These are phyloP conservation scores for Lachancea lanzarotensis DNA, from an alignment of 805 yeast genomes.

Conservation along the genomic window DNA sequence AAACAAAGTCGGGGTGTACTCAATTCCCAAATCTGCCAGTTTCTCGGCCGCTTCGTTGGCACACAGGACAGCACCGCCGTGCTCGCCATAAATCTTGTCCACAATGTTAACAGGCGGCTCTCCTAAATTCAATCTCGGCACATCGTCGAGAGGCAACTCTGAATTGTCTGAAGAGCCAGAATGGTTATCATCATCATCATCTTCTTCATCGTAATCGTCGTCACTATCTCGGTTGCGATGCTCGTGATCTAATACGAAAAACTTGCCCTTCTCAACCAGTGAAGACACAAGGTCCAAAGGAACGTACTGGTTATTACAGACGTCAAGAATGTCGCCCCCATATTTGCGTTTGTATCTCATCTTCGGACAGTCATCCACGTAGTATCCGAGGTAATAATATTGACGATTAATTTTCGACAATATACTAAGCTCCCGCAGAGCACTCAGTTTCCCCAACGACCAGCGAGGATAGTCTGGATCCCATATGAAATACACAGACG, in stretches of 20 bases:
- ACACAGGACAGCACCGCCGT: slow-evolving; percentile 26
- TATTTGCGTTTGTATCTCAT: slow-evolving; percentile 77
- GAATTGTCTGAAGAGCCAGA: neutral
- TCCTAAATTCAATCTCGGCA: slow-evolving; percentile 5
- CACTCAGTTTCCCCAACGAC: slow-evolving; percentile 74
- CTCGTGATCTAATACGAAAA: slow-evolving; percentile 17
- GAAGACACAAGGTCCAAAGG: slow-evolving; percentile 15
- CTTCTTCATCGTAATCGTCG: slow-evolving; percentile 3
- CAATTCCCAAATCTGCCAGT: slow-evolving; percentile 17
- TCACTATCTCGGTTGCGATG: slow-evolving; percentile 1
- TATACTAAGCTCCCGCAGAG: slow-evolving; percentile 60
- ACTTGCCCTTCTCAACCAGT: slow-evolving; percentile 22
- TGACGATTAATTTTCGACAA: slow-evolving; percentile 35
- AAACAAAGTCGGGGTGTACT: slow-evolving; percentile 12
- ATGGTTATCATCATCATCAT: slow-evolving; percentile 5
- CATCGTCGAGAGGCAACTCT: slow-evolving; percentile 11
- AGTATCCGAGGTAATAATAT: slow-evolving; percentile 73
- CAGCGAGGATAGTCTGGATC: slow-evolving; percentile 68
- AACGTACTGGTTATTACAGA: slow-evolving; percentile 41
- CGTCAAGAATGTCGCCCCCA: slow-evolving; percentile 67
- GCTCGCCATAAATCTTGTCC: slow-evolving; percentile 36
- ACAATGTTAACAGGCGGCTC: slow-evolving; percentile 25
- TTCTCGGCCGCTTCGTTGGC: slow-evolving; percentile 18
- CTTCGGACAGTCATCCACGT: slow-evolving; percentile 69
- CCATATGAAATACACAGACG: slow-evolving; percentile 85